A percentile compares a stretch with the other conserved stretches of the same genome.
These are phyloP conservation scores for Penicillium polonicum DNA, from an alignment of 2,329 filamentous ascomycete genomes.

Conservation along the genomic window DNA sequence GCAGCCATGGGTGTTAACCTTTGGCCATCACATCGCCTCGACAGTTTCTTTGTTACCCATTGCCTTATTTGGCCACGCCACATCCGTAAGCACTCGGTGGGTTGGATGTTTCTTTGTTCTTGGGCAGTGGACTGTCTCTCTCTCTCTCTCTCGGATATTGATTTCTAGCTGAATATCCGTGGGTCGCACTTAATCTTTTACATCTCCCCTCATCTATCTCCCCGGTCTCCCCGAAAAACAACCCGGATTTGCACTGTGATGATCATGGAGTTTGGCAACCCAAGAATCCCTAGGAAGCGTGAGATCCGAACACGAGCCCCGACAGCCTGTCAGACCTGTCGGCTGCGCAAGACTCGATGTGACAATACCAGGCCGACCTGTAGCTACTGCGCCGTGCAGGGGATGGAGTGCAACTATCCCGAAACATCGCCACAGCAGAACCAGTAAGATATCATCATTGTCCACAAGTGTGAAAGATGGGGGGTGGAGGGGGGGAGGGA, in stretches of 20 bases:
- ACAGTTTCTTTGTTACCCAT: conserved; percentile 19
- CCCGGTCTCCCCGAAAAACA: conserved; percentile 19
- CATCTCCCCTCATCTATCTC: conserved; percentile 3
- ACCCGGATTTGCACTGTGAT: background rate
- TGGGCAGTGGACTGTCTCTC: background rate
- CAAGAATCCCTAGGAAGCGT: conserved; percentile 19
- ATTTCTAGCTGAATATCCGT: conserved; percentile 13
- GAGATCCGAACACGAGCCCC: conserved; percentile 27
- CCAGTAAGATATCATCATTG: conserved; percentile 18
- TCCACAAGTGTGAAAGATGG: background rate
- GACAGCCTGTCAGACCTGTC: conserved; percentile 28
- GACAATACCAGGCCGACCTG: conserved; percentile 25
- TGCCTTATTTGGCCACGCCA: conserved; percentile 16
- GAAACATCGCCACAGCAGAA: conserved; percentile 20
- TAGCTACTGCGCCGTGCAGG: conserved; percentile 26
- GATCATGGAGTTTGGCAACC: conserved; percentile 18
- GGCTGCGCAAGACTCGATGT: conserved; percentile 27
- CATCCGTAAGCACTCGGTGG: conserved; percentile 9
- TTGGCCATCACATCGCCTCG: conserved; percentile 7
- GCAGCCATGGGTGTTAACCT: conserved; percentile 7
- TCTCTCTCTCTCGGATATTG: background rate
- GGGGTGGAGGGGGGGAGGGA: too few species aligned
- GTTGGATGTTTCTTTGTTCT: conserved; percentile 18
- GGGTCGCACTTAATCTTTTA: conserved; percentile 13
- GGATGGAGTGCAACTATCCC: conserved; percentile 25